Evolutionary conservation across 768 basidiomycete species (phyloP), one percentile per base, ranked within the genome.

Genomic region (Phaffia australis): DNA sequence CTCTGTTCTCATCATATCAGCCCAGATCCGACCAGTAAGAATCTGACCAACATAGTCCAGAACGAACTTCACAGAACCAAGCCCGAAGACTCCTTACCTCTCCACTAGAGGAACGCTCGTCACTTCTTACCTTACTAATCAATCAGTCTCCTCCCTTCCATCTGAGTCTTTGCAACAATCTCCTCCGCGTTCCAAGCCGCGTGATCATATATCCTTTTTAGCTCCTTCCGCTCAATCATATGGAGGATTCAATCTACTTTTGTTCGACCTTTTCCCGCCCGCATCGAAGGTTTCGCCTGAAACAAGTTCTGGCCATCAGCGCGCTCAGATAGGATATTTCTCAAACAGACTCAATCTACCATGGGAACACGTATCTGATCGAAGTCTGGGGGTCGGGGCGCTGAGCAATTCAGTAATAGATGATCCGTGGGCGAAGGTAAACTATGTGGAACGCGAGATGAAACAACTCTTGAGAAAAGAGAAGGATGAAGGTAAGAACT

Each of bases 401-500:
- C 35, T 69, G 23, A 60, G 57, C 54, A 69, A 69, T 27, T 50
- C 47, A 18, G 42, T 69, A 27, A 11, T 58, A 29, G 50, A 50
- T 16, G 67, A 69, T 35, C 67, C 67, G 48, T 69, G 67, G 67
- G 25, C 25, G n/a, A 69, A 69, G 51, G 60, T 62, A 8, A n/a
- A 11, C 18, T 15, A 46, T 9, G 55, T 23, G 9, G 55, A 48
- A 27, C n/a, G 29, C 4, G 15, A 23, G 8, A 4, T 63, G 0
- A 30, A 57, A 6, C 21, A 25, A 3, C 25, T 68, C 30, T 29
- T 68, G 56, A 57, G 46, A 25, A 23, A 25, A 11, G 61, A 68
- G 14, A 15, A 19, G 19, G 42, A 52, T 29, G 49, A 15, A 11
- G 54, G 9, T 3, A 23, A 47, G 5, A 48, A 8, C 15, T 64